phyloP scores from a whole-genome alignment of 306 rosid genomes.

The Medicago arabica region DNA sequence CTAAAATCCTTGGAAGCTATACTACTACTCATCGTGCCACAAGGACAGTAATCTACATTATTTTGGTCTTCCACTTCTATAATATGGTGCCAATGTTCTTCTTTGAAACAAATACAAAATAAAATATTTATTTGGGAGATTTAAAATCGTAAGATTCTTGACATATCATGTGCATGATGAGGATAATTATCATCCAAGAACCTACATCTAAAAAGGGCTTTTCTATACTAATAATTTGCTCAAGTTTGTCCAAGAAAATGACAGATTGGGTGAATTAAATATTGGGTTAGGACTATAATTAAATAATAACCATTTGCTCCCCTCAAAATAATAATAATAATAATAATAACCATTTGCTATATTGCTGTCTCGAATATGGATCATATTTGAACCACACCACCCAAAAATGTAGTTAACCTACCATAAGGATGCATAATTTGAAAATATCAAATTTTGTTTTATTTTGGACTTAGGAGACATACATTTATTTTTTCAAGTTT shows the following conservation, averaged over 20 bases:
- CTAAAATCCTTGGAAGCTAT: slow-evolving; percentile 17
- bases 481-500: not conserved
- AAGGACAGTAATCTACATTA: not conserved
- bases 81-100: slow-evolving; percentile 19
- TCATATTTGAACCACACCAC: slow-evolving; percentile 1
- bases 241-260: slow-evolving; percentile 45
- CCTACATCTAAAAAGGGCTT: slow-evolving; percentile 13
- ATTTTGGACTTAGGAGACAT: not conserved
- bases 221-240: slow-evolving; percentile 24
- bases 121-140: slow-evolving; percentile 8
- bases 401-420: not conserved
- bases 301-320: not conserved
- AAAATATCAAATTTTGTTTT: slow-evolving; percentile 17
- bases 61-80: slow-evolving; percentile 20
- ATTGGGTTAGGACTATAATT: slow-evolving; percentile 13
- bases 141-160: slow-evolving; percentile 36
- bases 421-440: not conserved
- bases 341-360: not conserved
- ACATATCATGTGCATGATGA: slow-evolving; percentile 43
- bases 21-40: slow-evolving; percentile 42
- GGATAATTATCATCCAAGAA: slow-evolving; percentile 30
- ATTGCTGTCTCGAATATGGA: not conserved
- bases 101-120: slow-evolving; percentile 11
- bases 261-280: slow-evolving; percentile 53
- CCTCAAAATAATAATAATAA: too few relatives aligned